phyloP scores from a whole-genome alignment of 2,329 filamentous ascomycete species.

The Botryotinia globosa region DNA sequence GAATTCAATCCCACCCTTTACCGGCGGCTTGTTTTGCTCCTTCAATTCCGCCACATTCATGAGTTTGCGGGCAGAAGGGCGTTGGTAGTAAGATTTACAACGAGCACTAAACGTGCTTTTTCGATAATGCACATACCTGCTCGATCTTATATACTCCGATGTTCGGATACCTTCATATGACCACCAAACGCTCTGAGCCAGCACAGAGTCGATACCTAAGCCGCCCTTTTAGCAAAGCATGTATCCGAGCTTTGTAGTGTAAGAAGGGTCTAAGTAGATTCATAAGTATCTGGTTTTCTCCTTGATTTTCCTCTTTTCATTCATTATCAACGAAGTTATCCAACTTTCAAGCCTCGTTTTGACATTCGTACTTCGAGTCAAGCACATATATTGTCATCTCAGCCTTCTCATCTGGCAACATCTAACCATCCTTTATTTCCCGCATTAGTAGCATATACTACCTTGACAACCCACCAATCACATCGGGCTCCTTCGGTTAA shows the following conservation, averaged over 20 bases:
- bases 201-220: slow-evolving; percentile 6
- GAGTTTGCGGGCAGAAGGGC: not conserved
- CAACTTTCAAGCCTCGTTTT: not conserved
- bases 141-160: not conserved
- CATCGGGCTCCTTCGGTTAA: slow-evolving; percentile 28
- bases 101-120: not conserved
- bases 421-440: not conserved
- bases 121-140: not conserved
- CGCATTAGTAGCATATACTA: not conserved
- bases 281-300: slow-evolving; percentile 6
- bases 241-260: not conserved
- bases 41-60: not conserved
- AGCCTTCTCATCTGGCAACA: not conserved
- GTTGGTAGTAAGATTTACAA: not conserved
- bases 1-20: not conserved
- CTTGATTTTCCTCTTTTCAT: not conserved
- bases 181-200: slow-evolving; percentile 1
- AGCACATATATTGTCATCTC: not conserved
- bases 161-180: slow-evolving; percentile 1
- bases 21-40: not conserved
- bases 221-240: not conserved
- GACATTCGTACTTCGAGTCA: not conserved
- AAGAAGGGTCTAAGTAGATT: not conserved
- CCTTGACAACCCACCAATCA: slow-evolving; percentile 19
- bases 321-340: slow-evolving; percentile 7